Base-by-base conservation (phyloP, 108 stramenopile species). In the Nitzschia palea region DNA sequence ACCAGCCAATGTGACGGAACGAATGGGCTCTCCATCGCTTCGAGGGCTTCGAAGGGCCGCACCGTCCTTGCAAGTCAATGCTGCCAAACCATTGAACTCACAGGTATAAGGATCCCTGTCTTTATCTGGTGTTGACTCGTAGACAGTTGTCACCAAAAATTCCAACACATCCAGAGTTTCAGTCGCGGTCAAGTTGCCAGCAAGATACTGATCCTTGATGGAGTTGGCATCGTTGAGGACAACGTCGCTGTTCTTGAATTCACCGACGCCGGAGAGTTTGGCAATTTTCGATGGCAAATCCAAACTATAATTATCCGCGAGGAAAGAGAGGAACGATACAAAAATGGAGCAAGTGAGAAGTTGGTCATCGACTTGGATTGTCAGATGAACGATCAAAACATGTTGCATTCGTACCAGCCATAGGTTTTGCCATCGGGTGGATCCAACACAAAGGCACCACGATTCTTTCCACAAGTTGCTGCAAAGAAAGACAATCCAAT, bases 361-460 rank as follows among this genome's bases (percentile, higher is more conserved):
- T 40, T 6, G 12, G 10, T 40, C 37, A 12, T 40, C 37, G 6
- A 40, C 12, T 12, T 40, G 6, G 37, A 10, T 12, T 40, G 12
- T 12, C 37, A 12, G 37, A n/a, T n/a, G n/a, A n/a, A n/a, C n/a
- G n/a, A n/a, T n/a, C n/a, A n/a, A n/a, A n/a, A n/a, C n/a, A n/a
- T n/a, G n/a, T n/a, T n/a, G n/a, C n/a, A n/a, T n/a, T 29, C 67
- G 25, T 69, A 78, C 67, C 61, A 70, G 9, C 45, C 65, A 37
- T 65, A 79, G 14, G 54, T 69, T 8, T 75, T 31, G 12, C 66
- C 79, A 71, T 95, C 90, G 6, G 91, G 84, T 33, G 92, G 93
- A 44, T 94, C 74, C 40, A 91, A 37, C 2, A 94, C 93, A 71
- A 96, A 94, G 22, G 89, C 93, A 40, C 95, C 95, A 4, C 95